These are phyloP conservation scores for Acer saccharum DNA, from an alignment of 345 rosid species.

Conservation along the genomic window DNA sequence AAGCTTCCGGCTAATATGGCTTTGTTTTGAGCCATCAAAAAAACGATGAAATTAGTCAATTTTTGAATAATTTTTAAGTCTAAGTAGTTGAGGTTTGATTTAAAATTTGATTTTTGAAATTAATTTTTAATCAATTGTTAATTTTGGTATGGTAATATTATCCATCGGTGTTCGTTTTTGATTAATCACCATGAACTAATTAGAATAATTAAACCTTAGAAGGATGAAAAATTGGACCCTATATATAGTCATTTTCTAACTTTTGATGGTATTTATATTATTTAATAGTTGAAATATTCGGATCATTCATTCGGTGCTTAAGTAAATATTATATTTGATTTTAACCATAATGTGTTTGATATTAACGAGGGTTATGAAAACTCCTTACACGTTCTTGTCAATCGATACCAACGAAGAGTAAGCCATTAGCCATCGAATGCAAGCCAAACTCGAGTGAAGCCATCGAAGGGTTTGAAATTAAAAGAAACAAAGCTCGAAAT, in stretches of 20 bases:
- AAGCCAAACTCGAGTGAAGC: neutral
- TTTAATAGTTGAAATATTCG: neutral
- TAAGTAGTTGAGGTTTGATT: neutral
- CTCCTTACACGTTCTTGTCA: neutral
- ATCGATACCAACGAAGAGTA: neutral
- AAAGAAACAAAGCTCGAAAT: too few species aligned
- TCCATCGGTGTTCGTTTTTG: neutral
- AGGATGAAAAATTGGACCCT: neutral
- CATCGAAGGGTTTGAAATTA: neutral
- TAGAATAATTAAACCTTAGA: neutral
- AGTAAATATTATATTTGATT: too few species aligned
- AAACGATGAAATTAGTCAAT: neutral
- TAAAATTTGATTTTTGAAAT: neutral
- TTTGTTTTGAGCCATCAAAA: constrained; percentile 32
- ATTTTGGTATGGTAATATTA: neutral
- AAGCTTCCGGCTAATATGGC: constrained; percentile 40
- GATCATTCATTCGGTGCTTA: too few species aligned
- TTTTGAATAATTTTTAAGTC: neutral
- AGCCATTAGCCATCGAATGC: neutral
- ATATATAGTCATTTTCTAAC: too few species aligned
- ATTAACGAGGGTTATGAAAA: too few species aligned
- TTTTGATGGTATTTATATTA: neutral
- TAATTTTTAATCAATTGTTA: neutral
- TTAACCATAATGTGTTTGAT: too few species aligned
- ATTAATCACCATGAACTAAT: neutral